phyloP scores from a whole-genome alignment of 345 rosid species.

The Anacardium occidentale region DNA sequence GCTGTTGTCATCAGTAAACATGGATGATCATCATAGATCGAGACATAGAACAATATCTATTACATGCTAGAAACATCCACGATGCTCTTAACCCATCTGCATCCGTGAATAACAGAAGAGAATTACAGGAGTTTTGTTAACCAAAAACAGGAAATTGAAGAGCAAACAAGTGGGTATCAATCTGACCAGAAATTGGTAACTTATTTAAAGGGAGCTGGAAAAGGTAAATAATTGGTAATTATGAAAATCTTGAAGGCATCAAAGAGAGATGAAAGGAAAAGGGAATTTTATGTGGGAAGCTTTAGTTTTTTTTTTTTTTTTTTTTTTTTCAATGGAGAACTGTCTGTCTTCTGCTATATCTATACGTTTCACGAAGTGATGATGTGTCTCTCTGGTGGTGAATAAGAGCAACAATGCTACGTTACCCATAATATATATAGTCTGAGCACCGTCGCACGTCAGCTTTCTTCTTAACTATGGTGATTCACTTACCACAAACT shows the following conservation, averaged over 20 bases:
- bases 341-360: constrained; percentile 40
- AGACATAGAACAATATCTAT: constrained; percentile 32
- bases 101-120: constrained; percentile 36
- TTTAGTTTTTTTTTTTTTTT: not conserved
- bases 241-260: constrained; percentile 20
- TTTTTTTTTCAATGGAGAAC: constrained; percentile 22
- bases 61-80: constrained; percentile 35
- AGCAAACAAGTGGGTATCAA: constrained; percentile 34
- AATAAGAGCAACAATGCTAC: not conserved
- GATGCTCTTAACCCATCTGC: constrained; percentile 51
- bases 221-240: constrained; percentile 18
- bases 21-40: constrained; percentile 45
- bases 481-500: constrained; percentile 26
- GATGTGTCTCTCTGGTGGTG: constrained; percentile 36
- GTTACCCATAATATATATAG: constrained; percentile 15
- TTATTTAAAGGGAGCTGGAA: not conserved
- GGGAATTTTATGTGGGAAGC: constrained; percentile 7
- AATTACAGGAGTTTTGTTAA: constrained; percentile 23
- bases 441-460: constrained; percentile 26
- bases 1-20: constrained; percentile 26
- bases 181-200: constrained; percentile 31
- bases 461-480: constrained; percentile 28
- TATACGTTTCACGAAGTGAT: constrained; percentile 41
- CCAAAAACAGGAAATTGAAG: constrained; percentile 28
- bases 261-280: constrained; percentile 18